Evolutionary conservation across 2,329 filamentous ascomycete species (phyloP), one percentile per base, ranked within the genome.

Genomic region (Aurifilum marmelostoma): DNA sequence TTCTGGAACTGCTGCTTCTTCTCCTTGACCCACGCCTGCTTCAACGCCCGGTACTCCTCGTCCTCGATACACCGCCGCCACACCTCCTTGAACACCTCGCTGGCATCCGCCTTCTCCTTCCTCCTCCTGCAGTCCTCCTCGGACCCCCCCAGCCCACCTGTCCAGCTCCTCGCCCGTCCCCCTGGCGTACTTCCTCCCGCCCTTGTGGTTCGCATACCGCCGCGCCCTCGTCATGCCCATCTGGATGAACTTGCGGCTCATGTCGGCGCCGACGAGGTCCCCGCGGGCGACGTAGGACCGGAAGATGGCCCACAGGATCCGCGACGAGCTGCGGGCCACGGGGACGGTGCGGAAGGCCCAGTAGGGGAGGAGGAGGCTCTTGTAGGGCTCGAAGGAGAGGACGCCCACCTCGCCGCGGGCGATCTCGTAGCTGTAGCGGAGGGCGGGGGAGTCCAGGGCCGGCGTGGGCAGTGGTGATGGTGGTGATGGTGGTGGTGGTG

Each of bases 181-280:
- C 79, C 80, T 75, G 11, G 65, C 73, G 66, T 88, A 88, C 73
- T 89, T 89, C 34, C 83, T 80, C 0, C 87, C 88, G 0, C 86
- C 81, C 41, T 80, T 79, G 65, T 84, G 79, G 70, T 89, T 89
- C 21, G 86, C 86, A 77, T 89, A 89, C 69, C 87, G 76, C 73
- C 84, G 87, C 2, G 87, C 83, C 21, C 88, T 77, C 27, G 88
- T 90, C 86, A 89, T 89, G 1, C 88, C 84, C 88, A 90, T 90
- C 75, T 90, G 87, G 8, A 90, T 81, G 72, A 89, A 90, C 73
- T 90, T 90, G 34, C 87, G 79, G 24, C 82, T 78, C 87, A 90
- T 90, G 68, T 90, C 88, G 80, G 88, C 88, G 14, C 88, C 88
- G 0, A 90, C 85, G 67, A 90, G 88, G 75, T 90, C 88, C 3